A percentile compares a stretch with the other conserved stretches of the same genome.
phyloP scores from a whole-genome alignment of 2,329 filamentous ascomycete species.

The Fusarium verrucosum region DNA sequence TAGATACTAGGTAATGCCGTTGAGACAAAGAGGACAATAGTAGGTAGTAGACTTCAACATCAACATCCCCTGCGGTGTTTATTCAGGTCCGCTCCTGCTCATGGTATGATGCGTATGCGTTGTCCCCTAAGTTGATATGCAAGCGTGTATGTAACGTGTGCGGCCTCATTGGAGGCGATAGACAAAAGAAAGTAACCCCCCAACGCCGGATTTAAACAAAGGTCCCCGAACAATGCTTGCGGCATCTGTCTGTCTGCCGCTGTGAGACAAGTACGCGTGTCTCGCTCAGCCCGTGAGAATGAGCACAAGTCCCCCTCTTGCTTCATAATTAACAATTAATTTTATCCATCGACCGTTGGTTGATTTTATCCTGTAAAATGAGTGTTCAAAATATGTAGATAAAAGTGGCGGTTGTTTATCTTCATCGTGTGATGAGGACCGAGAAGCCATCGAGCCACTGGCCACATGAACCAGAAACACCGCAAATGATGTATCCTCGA shows the following conservation, averaged over 20 bases:
- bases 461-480: slow-evolving; percentile 83
- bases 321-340: slow-evolving; percentile 30
- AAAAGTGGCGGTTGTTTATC: neutral
- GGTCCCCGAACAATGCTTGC: slow-evolving; percentile 20
- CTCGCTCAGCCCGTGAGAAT: slow-evolving; percentile 7
- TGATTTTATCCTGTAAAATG: slow-evolving; percentile 17
- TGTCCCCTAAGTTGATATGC: slow-evolving; percentile 16
- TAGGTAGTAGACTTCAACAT: neutral
- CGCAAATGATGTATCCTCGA: slow-evolving; percentile 86
- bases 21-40: neutral
- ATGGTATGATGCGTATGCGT: slow-evolving; percentile 33
- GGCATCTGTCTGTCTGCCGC: slow-evolving; percentile 20
- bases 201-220: slow-evolving; percentile 35
- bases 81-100: slow-evolving; percentile 28
- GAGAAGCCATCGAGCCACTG: slow-evolving; percentile 87
- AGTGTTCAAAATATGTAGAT: slow-evolving; percentile 22
- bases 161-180: slow-evolving; percentile 14
- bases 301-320: neutral
- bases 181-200: slow-evolving; percentile 22
- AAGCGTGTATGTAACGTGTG: slow-evolving; percentile 24
- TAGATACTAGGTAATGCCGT: neutral
- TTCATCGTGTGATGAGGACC: slow-evolving; percentile 67
- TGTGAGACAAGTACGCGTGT: slow-evolving; percentile 16
- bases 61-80: slow-evolving; percentile 11
- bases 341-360: slow-evolving; percentile 5